phyloP scores from a whole-genome alignment of 805 yeast genomes.

The Yamadazyma takamatsuzukensis region DNA sequence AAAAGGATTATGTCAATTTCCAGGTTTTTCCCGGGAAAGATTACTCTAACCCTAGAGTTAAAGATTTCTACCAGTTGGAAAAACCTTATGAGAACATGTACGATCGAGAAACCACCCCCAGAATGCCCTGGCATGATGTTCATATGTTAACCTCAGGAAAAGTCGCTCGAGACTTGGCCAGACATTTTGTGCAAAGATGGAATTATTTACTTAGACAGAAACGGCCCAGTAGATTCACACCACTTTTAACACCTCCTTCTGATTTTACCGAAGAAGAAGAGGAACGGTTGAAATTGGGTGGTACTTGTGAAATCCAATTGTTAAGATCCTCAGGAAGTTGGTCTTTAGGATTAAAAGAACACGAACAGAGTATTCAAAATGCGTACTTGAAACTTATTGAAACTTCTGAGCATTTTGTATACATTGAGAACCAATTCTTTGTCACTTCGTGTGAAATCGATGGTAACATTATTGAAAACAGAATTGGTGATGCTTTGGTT shows the following conservation, averaged over 20 bases:
- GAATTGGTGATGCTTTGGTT: constrained; percentile 96
- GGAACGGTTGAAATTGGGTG: constrained; percentile 52
- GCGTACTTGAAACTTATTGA: constrained; percentile 91
- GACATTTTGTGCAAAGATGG: constrained; percentile 98
- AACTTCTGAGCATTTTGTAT: constrained; percentile 86
- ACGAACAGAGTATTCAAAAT: constrained; percentile 86
- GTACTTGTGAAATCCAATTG: constrained; percentile 90
- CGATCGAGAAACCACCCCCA: constrained; percentile 72
- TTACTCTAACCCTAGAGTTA: constrained; percentile 91
- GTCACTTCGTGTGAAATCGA: constrained; percentile 84
- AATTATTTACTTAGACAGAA: constrained; percentile 89
- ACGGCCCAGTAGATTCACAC: constrained; percentile 91
- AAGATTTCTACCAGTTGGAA: constrained; percentile 77
- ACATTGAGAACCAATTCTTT: constrained; percentile 94
- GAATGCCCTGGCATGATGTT: constrained; percentile 99
- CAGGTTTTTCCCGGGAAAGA: constrained; percentile 95
- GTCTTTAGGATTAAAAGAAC: constrained; percentile 85
- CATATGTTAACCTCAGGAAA: constrained; percentile 96
- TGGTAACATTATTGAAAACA: constrained; percentile 78
- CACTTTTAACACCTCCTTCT: constrained; percentile 87
- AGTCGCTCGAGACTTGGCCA: constrained; percentile 84
- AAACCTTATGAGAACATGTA: constrained; percentile 91
- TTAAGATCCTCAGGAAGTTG: constrained; percentile 87
- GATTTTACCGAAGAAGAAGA: constrained; percentile 77
- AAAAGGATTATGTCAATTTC: constrained; percentile 43